These are phyloP conservation scores for Pelargonium citronellum DNA, from an alignment of 441 rosid species.

Conservation along the genomic window DNA sequence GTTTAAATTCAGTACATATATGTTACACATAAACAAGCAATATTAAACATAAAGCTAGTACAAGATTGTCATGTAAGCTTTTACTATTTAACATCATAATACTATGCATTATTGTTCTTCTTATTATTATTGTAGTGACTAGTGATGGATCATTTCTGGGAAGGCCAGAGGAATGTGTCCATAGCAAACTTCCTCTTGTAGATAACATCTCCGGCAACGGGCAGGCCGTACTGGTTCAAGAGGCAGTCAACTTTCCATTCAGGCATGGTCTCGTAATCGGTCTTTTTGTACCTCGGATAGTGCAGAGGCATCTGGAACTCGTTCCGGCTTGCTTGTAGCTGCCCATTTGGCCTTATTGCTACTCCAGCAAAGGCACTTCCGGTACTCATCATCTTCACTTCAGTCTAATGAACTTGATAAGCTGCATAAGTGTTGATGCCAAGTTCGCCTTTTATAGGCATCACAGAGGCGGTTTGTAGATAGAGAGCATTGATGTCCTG, in stretches of 20 bases:
- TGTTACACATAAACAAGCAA: background rate
- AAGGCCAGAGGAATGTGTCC: conserved; percentile 63
- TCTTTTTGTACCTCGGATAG: conserved; percentile 40
- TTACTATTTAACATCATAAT: background rate
- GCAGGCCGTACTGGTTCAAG: conserved; percentile 45
- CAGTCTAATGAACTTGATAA: background rate
- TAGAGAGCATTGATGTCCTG: background rate
- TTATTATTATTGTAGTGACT: background rate
- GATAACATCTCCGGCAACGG: conserved; percentile 38
- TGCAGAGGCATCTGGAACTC: conserved; percentile 55
- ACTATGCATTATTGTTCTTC: background rate
- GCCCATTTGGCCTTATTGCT: conserved; percentile 20
- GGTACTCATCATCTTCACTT: conserved; percentile 19
- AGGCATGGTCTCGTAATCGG: conserved; percentile 49
- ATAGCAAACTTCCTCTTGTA: conserved; percentile 54
- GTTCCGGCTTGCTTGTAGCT: conserved; percentile 17
- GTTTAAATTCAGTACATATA: background rate
- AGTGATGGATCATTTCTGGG: conserved; percentile 20
- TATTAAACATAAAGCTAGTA: background rate
- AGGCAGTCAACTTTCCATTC: conserved; percentile 55
- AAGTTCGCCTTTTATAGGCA: conserved; percentile 27
- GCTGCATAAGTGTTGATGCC: background rate
- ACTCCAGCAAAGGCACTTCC: conserved; percentile 18
- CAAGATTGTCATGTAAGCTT: background rate
- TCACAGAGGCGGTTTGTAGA: background rate